Evolutionary conservation across 176 grass and related monocot species (phyloP).

Genomic region (Oryza punctata): DNA sequence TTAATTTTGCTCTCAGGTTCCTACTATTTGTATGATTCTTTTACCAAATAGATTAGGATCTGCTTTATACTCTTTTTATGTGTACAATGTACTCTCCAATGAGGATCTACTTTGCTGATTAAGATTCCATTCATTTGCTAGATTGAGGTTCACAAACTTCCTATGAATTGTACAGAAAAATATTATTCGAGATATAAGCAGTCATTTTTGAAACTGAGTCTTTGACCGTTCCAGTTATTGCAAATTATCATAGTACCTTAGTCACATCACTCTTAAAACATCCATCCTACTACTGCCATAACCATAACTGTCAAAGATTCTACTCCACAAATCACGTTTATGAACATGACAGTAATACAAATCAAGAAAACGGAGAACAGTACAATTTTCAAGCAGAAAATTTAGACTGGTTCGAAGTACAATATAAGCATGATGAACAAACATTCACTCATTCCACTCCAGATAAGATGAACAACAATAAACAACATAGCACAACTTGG

Average conservation of each 20-base stretch:
- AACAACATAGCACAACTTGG: conserved; percentile 8
- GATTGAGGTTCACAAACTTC: neutral
- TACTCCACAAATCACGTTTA: neutral
- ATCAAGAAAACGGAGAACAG: neutral
- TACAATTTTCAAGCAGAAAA: neutral
- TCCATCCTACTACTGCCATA: neutral
- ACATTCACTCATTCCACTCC: neutral
- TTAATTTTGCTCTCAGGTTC: neutral
- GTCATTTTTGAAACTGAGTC: neutral
- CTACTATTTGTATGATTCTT: neutral
- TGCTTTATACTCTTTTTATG: too few relatives aligned
- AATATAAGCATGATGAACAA: conserved; percentile 13
- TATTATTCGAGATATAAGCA: too few relatives aligned
- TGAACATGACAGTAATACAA: neutral
- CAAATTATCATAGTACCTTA: neutral
- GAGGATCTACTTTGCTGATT: neutral
- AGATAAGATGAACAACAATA: conserved; percentile 17
- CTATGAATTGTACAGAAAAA: neutral
- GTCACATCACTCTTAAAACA: neutral
- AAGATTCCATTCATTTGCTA: neutral
- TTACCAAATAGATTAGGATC: neutral
- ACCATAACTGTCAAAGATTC: neutral
- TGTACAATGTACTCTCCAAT: conserved; percentile 16
- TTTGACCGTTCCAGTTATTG: neutral
- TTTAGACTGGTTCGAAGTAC: neutral